These are phyloP conservation scores for Kandelia obovata DNA, from an alignment of 345 rosid species.

Conservation along the genomic window DNA sequence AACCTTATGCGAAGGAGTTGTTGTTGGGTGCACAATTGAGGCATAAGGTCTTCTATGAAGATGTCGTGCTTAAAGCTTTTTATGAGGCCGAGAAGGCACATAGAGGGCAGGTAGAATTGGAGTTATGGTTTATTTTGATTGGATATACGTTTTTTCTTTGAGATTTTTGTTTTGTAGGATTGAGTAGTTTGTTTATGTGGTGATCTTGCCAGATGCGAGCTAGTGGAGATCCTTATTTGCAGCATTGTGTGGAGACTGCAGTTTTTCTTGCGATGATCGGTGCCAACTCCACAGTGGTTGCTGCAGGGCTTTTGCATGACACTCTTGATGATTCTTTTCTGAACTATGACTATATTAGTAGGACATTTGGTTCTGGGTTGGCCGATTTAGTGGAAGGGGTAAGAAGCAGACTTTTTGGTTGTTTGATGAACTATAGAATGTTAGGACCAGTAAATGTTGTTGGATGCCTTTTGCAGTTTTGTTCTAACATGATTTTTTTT, in stretches of 20 bases:
- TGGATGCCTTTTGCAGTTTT: too few relatives aligned
- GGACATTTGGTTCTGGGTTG: conserved; percentile 76
- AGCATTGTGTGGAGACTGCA: conserved; percentile 96
- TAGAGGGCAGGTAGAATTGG: conserved; percentile 72
- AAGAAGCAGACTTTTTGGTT: conserved; percentile 18
- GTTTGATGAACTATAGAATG: neutral
- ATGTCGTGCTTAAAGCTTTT: conserved; percentile 71
- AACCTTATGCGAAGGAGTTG: conserved; percentile 64
- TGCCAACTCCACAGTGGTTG: conserved; percentile 75
- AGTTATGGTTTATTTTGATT: conserved; percentile 1
- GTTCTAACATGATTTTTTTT: too few relatives aligned
- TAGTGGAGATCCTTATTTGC: conserved; percentile 90
- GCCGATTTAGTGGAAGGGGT: conserved; percentile 98
- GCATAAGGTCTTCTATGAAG: conserved; percentile 65
- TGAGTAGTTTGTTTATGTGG: neutral
- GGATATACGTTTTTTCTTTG: conserved; percentile 2
- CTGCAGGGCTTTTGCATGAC: conserved; percentile 93
- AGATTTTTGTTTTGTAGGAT: conserved; percentile 16
- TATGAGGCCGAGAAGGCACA: conserved; percentile 90
- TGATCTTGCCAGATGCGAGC: conserved; percentile 67
- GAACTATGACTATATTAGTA: conserved; percentile 57
- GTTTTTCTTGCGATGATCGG: conserved; percentile 72
- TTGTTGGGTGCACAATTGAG: conserved; percentile 59
- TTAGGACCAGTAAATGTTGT: neutral
- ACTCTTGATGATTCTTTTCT: conserved; percentile 80